Base-by-base conservation (phyloP, 164 flowering plant genomes). In the Litsea cubeba region DNA sequence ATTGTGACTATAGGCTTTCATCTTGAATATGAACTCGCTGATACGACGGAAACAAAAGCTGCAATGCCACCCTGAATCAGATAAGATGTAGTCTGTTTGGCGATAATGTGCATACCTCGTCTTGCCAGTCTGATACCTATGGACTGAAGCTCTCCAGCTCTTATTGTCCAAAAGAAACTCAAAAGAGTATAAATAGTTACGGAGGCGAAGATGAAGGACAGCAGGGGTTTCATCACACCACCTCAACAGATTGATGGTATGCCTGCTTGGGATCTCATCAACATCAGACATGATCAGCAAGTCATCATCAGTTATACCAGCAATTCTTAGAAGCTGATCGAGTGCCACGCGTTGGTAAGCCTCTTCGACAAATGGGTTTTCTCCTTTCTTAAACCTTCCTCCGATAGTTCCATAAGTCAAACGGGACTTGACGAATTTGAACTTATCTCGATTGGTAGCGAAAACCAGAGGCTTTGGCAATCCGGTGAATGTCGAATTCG, bases 71-170 rank as follows among this genome's bases (percentile, higher is more conserved):
- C 97, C 97, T 8, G 97, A 81, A 82, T 94, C 98, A 20, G 94
- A 87, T 78, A 94, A 81, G 30, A 92, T 79, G 60, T 81, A 86
- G 74, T 94, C 94, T 5, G 91, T 78, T 79, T 89, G 98, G 25
- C 98, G 84, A 78, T 76, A 94, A 75, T 94, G 98, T 3, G 93
- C 95, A 80, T 94, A 94, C 77, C 83, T 82, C 11, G 98, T 94
- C 78, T 87, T 87, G 0, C 93, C 95, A 0, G 82, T 65, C 76
- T 87, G 85, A 76, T 90, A 94, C 66, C 87, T 79, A 72, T 94
- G 98, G n/a, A 91, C 88, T 0, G 97, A 92, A 49, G 97, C 94
- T 76, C 97, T 86, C 97, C 97, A 92, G 77, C 97, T 92, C 65
- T 88, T 87, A 64, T 86, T 77, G 69, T 94, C 98, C 58, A 89